Evolutionary conservation across 139 green algal genomes (phyloP).

Genomic region (Closterium sp.): DNA sequence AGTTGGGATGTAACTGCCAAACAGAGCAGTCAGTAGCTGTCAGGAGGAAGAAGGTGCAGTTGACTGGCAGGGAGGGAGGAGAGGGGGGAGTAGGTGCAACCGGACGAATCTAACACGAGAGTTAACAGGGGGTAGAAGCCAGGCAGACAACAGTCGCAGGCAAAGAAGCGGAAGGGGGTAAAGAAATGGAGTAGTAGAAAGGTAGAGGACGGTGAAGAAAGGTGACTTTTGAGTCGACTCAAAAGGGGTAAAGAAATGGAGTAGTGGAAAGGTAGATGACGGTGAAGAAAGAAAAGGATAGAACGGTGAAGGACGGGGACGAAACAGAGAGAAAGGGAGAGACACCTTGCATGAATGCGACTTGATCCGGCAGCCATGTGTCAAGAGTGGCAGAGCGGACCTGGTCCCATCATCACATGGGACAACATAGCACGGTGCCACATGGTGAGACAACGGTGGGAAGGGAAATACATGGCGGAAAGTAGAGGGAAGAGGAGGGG

Average conservation of each 20-base stretch:
- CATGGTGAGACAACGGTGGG: neutral
- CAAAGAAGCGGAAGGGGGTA: neutral
- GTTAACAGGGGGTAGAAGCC: too few species aligned
- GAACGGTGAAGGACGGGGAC: too few species aligned
- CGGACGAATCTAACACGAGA: too few species aligned
- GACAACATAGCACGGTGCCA: neutral
- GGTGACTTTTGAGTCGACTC: neutral
- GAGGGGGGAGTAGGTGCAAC: too few species aligned
- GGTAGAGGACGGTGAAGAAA: too few species aligned
- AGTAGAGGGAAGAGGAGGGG: neutral
- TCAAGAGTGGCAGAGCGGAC: constrained; percentile 60
- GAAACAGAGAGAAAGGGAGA: neutral
- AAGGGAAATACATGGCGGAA: neutral
- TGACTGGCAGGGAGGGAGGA: too few species aligned
- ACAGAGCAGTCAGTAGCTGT: neutral
- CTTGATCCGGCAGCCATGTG: constrained; percentile 62
- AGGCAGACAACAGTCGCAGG: neutral
- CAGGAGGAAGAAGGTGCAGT: too few species aligned
- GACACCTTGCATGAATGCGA: constrained; percentile 55
- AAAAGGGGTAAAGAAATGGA: too few species aligned
- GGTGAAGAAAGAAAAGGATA: too few species aligned
- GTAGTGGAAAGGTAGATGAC: too few species aligned
- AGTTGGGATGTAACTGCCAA: neutral
- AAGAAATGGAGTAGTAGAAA: too few species aligned
- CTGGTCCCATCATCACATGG: constrained; percentile 8